phyloP scores from a whole-genome alignment of 1,284 basidiomycete genomes.

The Cutaneotrichosporon arboriforme region DNA sequence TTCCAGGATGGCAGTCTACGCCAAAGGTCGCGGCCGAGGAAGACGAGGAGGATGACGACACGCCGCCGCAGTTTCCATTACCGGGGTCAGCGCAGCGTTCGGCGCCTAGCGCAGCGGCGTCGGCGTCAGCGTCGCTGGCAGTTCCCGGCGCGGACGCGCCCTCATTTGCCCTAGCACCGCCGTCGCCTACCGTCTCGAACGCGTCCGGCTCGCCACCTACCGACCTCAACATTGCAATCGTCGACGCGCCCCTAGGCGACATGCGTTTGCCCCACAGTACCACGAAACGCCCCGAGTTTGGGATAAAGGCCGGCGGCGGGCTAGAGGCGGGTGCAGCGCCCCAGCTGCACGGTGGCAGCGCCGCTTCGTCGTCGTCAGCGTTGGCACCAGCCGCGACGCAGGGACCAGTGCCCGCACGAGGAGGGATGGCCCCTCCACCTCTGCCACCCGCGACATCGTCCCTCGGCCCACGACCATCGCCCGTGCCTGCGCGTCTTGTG shows the following conservation, averaged over 20 bases:
- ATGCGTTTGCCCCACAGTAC: constrained; percentile 43
- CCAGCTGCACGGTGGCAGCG: background rate
- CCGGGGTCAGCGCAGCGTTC: constrained; percentile 74
- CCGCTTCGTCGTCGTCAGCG: background rate
- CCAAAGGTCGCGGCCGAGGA: constrained; percentile 28
- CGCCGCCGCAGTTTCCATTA: constrained; percentile 76
- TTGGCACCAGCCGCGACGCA: constrained; percentile 36
- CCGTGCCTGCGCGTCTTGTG: background rate
- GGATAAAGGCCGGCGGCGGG: constrained; percentile 33
- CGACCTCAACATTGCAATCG: constrained; percentile 42
- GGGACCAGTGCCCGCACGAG: background rate
- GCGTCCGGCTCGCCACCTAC: constrained; percentile 50
- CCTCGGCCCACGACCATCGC: constrained; percentile 1
- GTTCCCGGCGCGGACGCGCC: constrained; percentile 5
- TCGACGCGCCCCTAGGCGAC: constrained; percentile 37
- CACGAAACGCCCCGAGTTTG: constrained; percentile 34
- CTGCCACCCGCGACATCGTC: constrained; percentile 59
- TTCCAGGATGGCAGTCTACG: constrained; percentile 7
- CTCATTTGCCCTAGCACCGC: constrained; percentile 48
- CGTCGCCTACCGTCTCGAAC: constrained; percentile 56
- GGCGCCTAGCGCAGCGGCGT: constrained; percentile 40
- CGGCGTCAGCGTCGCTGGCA: constrained; percentile 17
- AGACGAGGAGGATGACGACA: constrained; percentile 54
- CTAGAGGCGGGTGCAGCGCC: constrained; percentile 1
- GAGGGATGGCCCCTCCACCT: constrained; percentile 37